A percentile compares a stretch with the other conserved stretches of the same genome.
phyloP scores from a whole-genome alignment of 1,284 basidiomycete species.

The Paramarasmius palmivorus region DNA sequence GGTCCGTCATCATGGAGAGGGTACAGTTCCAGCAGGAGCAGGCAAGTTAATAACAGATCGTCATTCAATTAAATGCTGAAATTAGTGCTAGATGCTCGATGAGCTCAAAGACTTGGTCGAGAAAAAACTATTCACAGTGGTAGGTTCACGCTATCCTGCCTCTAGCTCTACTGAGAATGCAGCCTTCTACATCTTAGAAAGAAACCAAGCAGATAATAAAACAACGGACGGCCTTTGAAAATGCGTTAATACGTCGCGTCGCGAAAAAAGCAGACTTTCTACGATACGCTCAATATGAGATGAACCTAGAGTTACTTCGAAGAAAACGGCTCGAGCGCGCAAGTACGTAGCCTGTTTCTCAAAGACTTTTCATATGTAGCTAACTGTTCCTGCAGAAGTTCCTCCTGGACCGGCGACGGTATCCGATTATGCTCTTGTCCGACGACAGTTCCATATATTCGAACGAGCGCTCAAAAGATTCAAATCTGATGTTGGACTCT shows the following conservation, averaged over 20 bases:
- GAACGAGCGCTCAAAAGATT: slow-evolving; percentile 89
- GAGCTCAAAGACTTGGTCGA: slow-evolving; percentile 94
- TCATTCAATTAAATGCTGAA: not conserved
- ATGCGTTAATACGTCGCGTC: slow-evolving; percentile 78
- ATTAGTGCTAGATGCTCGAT: slow-evolving; percentile 72
- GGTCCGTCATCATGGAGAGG: slow-evolving; percentile 71
- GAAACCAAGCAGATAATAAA: slow-evolving; percentile 88
- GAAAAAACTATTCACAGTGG: slow-evolving; percentile 85
- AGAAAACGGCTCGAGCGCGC: slow-evolving; percentile 73
- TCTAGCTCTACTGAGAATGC: not conserved
- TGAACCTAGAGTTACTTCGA: slow-evolving; percentile 81
- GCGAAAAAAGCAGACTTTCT: slow-evolving; percentile 89
- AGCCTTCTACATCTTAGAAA: slow-evolving; percentile 39
- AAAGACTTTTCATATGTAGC: not conserved
- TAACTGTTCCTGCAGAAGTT: slow-evolving; percentile 39
- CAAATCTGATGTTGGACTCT: slow-evolving; percentile 84
- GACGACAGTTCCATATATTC: slow-evolving; percentile 86
- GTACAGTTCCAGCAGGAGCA: slow-evolving; percentile 96
- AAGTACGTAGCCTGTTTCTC: slow-evolving; percentile 48
- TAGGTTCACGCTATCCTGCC: slow-evolving; percentile 33
- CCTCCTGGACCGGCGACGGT: slow-evolving; percentile 59
- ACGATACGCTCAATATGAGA: slow-evolving; percentile 92
- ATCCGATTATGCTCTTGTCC: slow-evolving; percentile 81
- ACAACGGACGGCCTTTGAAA: slow-evolving; percentile 85
- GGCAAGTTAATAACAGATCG: slow-evolving; percentile 31